Evolutionary conservation across 176 grass and related monocot genomes (phyloP).

Genomic region (Phragmites australis): DNA sequence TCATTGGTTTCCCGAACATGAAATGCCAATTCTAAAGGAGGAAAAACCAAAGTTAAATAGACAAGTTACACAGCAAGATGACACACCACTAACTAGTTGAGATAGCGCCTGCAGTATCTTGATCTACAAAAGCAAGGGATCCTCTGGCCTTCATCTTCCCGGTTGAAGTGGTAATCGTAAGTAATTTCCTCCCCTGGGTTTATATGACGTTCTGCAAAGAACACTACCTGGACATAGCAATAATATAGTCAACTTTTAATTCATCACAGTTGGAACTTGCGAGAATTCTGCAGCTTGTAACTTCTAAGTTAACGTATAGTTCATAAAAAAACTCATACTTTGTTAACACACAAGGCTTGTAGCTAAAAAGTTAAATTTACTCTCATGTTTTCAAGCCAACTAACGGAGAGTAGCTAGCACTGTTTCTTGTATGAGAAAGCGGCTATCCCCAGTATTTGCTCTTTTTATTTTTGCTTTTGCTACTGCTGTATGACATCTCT

Average conservation of each 20-base stretch:
- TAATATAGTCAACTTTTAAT: not conserved
- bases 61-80: not conserved
- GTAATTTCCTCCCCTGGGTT: constrained; percentile 94
- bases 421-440: not conserved
- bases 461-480: not conserved
- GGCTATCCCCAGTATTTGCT: not conserved
- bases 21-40: not conserved
- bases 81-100: constrained; percentile 54
- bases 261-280: not conserved
- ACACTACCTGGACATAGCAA: constrained; percentile 68
- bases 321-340: not conserved
- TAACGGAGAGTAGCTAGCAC: not conserved
- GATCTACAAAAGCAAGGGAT: constrained; percentile 92
- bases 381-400: not conserved
- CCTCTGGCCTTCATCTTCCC: constrained; percentile 85
- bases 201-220: constrained; percentile 89
- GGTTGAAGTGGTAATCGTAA: constrained; percentile 95
- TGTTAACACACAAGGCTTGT: not conserved
- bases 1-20: not conserved
- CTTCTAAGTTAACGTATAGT: not conserved
- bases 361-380: not conserved
- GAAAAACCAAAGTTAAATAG: not conserved
- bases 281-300: not conserved
- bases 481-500: not conserved
- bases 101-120: constrained; percentile 71